A percentile compares a stretch with the other conserved stretches of the same genome.
Conservation (phyloP, 2,329 filamentous ascomycete species). For the Monilinia fructicola region DNA sequence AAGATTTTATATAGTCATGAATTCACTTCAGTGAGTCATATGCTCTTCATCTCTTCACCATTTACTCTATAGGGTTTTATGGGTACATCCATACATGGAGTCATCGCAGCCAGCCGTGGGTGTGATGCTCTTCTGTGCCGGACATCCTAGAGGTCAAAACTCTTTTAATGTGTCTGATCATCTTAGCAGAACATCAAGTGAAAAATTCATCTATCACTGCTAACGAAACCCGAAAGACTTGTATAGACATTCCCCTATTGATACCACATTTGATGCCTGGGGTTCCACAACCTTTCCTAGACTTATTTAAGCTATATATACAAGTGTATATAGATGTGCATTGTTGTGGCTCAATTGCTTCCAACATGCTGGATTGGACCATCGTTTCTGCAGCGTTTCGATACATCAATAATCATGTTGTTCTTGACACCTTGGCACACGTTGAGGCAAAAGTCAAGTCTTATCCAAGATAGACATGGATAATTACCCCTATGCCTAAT, state of each 20-base stretch:
- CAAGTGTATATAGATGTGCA: too few species aligned
- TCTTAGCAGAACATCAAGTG: slow-evolving; percentile 9
- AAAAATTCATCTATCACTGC: not conserved
- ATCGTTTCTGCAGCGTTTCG: not conserved
- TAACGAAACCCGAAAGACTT: not conserved
- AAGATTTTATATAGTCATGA: not conserved
- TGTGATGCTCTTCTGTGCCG: not conserved
- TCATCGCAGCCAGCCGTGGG: not conserved
- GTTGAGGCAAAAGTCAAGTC: not conserved
- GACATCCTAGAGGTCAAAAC: not conserved
- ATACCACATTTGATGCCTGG: not conserved
- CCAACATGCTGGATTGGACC: not conserved
- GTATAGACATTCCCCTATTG: not conserved
- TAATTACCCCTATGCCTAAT: not conserved
- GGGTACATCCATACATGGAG: not conserved
- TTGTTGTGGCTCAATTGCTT: not conserved
- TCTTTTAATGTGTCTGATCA: not conserved
- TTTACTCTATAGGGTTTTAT: not conserved
- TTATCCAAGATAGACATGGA: not conserved
- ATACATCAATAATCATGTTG: not conserved
- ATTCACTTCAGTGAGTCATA: not conserved
- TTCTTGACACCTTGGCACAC: too few species aligned
- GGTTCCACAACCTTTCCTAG: not conserved
- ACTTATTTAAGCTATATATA: not conserved
- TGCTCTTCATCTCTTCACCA: not conserved